Percentiles rank a stretch among this genome's conserved stretches.
Conservation (phyloP, 108 stramenopile species). For the Pseudonitzschia multistriata region DNA sequence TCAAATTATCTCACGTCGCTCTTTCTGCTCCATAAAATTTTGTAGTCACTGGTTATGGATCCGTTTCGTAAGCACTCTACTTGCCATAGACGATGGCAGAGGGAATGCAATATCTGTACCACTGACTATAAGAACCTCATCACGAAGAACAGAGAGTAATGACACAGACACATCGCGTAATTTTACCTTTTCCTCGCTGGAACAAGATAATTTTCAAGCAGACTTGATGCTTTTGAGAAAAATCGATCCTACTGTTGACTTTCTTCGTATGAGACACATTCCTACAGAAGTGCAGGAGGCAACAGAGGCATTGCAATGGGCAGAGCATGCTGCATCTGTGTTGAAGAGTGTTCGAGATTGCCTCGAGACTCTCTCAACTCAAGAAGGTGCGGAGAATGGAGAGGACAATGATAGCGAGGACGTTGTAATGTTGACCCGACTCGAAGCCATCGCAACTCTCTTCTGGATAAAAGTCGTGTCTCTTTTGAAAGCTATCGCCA, state of each 20-base stretch:
- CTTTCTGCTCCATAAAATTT: not conserved
- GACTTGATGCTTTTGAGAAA: constrained; percentile 42
- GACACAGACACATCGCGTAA: constrained; percentile 6
- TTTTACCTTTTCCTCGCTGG: constrained; percentile 51
- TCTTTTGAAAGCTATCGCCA: constrained; percentile 36
- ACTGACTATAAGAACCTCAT: not conserved
- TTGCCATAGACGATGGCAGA: constrained; percentile 50
- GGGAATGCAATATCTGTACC: constrained; percentile 16
- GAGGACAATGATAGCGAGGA: constrained; percentile 9
- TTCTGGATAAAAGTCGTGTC: constrained; percentile 64
- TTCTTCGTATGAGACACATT: constrained; percentile 77
- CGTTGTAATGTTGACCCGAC: constrained; percentile 24
- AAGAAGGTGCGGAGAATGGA: not conserved
- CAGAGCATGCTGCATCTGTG: constrained; percentile 35
- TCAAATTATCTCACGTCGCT: not conserved
- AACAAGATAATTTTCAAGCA: constrained; percentile 47
- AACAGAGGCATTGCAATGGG: constrained; percentile 38
- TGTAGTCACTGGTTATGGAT: constrained; percentile 74
- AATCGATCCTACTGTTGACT: constrained; percentile 76
- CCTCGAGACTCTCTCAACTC: constrained; percentile 17
- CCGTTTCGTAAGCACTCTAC: constrained; percentile 62
- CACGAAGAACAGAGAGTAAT: constrained; percentile 13
- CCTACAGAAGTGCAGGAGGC: constrained; percentile 54
- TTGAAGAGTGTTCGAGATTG: constrained; percentile 45
- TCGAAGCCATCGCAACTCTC: constrained; percentile 37